Evolutionary conservation across 2,329 filamentous ascomycete species (phyloP), one percentile per base, ranked within the genome.

Genomic region (Botrytis sinoallii): DNA sequence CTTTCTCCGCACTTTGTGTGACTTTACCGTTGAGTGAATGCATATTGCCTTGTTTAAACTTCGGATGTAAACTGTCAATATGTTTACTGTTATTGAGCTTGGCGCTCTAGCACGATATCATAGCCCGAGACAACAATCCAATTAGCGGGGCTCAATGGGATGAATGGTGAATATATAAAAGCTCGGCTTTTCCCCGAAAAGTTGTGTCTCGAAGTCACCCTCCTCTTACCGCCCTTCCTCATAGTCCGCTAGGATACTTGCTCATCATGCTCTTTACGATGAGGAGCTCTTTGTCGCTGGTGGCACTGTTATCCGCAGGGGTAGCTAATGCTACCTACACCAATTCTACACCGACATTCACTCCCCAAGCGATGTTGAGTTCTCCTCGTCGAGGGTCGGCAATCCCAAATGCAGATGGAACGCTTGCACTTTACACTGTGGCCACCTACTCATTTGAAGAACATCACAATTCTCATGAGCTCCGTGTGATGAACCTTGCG

Each of bases 371-470:
- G 78, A 86, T 95, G 76, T 87, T 95, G 79, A 91, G 90, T 77
- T 91, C 92, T 14, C 91, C 92, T 40, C 89, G 93, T 74, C 89
- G 93, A 70, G 91, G 90, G 10, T 82, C 89, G 16, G 92, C 89
- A 59, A 81, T 90, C 0, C 92, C 92, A 25, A 95, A 93, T 81
- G 81, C 86, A n/a, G 85, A 87, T 66, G 91, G 91, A 59, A 88
- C 88, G 70, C 85, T 88, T 75, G 85, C 90, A 65, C 82, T 94
- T 29, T 93, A 91, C 79, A 89, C 89, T 63, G 87, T 89, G n/a
- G 92, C 91, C 0, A 89, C 90, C 2, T 97, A 97, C 81, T 94
- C 90, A 12, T 97, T 97, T 81, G 86, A 91, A 1, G 74, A 88
- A 0, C 93, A 96, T 80, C 85, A 85, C 69, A 91, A 90, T 79